Base-by-base conservation (phyloP, 495 filamentous ascomycete genomes). In the Neurospora sp. region DNA sequence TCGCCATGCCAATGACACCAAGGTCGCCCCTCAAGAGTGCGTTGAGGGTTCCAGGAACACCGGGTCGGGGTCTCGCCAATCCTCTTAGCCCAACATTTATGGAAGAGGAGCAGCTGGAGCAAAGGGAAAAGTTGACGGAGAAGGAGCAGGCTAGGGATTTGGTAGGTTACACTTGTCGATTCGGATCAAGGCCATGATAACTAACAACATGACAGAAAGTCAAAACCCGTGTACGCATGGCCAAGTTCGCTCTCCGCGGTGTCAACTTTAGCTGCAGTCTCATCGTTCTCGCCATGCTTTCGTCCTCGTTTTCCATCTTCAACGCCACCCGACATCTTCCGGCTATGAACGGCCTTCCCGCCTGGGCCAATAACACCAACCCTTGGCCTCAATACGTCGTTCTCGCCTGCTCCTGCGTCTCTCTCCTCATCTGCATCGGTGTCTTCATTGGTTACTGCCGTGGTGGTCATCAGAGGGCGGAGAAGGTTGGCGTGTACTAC, bases 181-280 rank as follows among this genome's bases (percentile, higher is more conserved):
- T 35, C 31, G 31, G 31, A 35, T 35, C 31, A 35, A 35, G 31
- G 31, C 0, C 0, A 35, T 35, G 31, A 35, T 35, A 35, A 35
- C 27, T 8, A 80, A 88, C 79, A 71, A 41, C 9, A 41, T 16
- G 41, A 46, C 79, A 98, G 95, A 93, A 92, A 88, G 87, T 97
- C 80, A 99, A 99, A 86, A 87, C 91, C 20, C 90, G 94, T 69
- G 94, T 99, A 41, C 91, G 96, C 16, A 87, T 98, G 78, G 96
- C 94, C 73, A 99, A 99, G 85, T 90, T 98, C 74, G 88, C 96
- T 75, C 90, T 99, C 40, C 91, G 96, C 74, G 90, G 93, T 70
- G 91, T 97, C 81, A 98, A 94, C 87, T 98, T 98, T 82, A 93
- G 91, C 82, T 99, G 96, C 86, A 94, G 92, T 85, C 86, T 97